Base-by-base conservation (phyloP, 208 protist species). In the Crithidia mellificae region DNA sequence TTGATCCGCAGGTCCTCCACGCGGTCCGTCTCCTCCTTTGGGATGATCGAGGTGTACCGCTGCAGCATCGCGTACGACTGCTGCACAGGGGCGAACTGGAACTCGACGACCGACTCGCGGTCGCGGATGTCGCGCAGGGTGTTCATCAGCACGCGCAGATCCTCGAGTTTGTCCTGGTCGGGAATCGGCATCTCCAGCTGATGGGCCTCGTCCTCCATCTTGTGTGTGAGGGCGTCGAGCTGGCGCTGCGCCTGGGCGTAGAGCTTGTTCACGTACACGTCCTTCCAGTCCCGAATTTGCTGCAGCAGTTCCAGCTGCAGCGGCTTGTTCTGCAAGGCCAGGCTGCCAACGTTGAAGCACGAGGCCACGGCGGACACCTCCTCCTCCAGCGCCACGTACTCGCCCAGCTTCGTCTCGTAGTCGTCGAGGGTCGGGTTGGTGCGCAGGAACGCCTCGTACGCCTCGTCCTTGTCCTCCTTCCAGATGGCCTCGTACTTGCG, bases 21-120 rank as follows among this genome's bases (percentile, higher is more conserved):
- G 66, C 90, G 87, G 66, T 98, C 97, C 39, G 88, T 73, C 83
- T 99, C 98, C 57, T 98, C 97, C 83, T 98, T 98, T n/a, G 95
- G 85, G 53, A 99, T 90, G 47, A 81, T 72, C 4, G 94, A 84
- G 34, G 86, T 90, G 82, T 98, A 96, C 22, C 87, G 83, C 74
- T 92, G 82, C 22, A 99, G 80, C 39, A 98, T 75, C 17, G 82
- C 70, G 81, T 98, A 99, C 22, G 87, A 84, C 74, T 98, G 92
- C 68, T 98, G 88, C 43, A 99, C 85, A 1, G 98, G 97, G 49
- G 88, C 73, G 57, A 99, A 96, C 66, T 95, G 83, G 59, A 96
- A 90, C 72, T 99, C 96, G 29, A 98, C 87, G 25, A 95, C 78
- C 8, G 94, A 81, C 74, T 98, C 94, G 19, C 93, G 78, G 44